Evolutionary conservation across 1,284 basidiomycete genomes (phyloP).

Genomic region (Pseudozyma sp.): DNA sequence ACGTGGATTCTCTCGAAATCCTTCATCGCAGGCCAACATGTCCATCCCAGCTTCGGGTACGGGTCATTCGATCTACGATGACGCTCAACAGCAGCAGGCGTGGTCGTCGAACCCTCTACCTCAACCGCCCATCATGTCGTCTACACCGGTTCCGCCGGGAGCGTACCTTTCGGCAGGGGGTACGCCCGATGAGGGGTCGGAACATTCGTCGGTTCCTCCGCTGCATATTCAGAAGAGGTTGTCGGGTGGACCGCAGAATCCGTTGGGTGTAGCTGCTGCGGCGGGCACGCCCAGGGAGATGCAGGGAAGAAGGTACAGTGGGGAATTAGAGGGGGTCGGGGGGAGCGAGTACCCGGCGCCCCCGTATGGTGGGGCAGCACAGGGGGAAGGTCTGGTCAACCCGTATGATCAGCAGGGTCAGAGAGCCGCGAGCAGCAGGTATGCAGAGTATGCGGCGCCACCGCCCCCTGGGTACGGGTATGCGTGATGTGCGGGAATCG

Average conservation of each 20-base stretch:
- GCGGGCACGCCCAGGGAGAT: constrained; percentile 26
- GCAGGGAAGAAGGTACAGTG: constrained; percentile 32
- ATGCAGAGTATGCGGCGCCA: constrained; percentile 45
- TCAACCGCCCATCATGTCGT: constrained; percentile 11
- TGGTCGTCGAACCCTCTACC: constrained; percentile 22
- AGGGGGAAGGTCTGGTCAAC: neutral
- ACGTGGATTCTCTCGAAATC: constrained; percentile 53
- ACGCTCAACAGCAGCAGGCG: constrained; percentile 7
- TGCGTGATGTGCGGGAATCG: constrained; percentile 3
- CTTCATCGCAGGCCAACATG: constrained; percentile 43
- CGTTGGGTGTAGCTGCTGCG: constrained; percentile 28
- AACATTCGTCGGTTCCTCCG: constrained; percentile 25
- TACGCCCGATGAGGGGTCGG: constrained; percentile 15
- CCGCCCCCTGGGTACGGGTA: constrained; percentile 49
- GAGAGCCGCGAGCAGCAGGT: constrained; percentile 25
- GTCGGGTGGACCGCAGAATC: constrained; percentile 21
- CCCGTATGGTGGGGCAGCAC: constrained; percentile 27
- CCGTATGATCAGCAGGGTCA: constrained; percentile 18
- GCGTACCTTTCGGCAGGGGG: constrained; percentile 10
- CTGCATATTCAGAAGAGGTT: constrained; percentile 52
- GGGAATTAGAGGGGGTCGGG: constrained; percentile 14
- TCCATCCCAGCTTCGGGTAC: neutral
- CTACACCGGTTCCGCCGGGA: constrained; percentile 25
- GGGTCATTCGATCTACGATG: constrained; percentile 14
- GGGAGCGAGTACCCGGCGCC: constrained; percentile 41